Base-by-base conservation (phyloP, 2,329 filamentous ascomycete species). In the Botrytis byssoidea region DNA sequence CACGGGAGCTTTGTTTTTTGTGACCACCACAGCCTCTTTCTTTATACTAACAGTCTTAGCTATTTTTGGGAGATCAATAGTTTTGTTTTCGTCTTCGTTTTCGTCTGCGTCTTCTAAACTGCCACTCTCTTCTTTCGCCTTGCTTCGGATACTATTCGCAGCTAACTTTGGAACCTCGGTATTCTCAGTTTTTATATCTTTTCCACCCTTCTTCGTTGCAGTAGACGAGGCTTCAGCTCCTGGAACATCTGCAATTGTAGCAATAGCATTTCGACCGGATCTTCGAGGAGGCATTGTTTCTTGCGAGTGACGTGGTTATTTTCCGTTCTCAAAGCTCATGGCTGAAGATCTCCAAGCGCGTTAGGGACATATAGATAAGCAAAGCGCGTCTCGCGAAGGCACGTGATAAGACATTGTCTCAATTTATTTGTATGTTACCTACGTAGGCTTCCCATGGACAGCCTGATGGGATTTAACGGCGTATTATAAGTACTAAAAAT, bases 201-300 rank as follows among this genome's bases (percentile, higher is more conserved):
- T 77, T 44, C 74, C 75, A 18, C 61, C 74, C 61, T 75, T 77
- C 18, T 72, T 78, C 16, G 75, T 70, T 7, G 73, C 29, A 29
- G 44, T 12, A 57, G 9, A 70, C 3, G 69, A n/a, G 35, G 57
- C 51, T 51, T 74, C 72, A 63, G 46, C 44, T 6, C 22, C 44
- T n/a, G 75, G 71, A 57, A 64, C 46, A 37, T 74, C 67, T 32
- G 61, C 35, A 40, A 63, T 25, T 14, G 25, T 70, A 14, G n/a
- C 59, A 44, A 76, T 75, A 25, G 66, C 61, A 64, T 77, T 78
- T 35, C 74, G 77, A 37, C 73, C 76, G 14, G 75, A 75, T 76
- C 77, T 77, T 73, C 48, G 48, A 57, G 76, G 78, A 77, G 78
- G 74, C 79, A 80, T 80, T 66, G 37, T 75, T 74, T 74, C 73